Conservation (phyloP, 192 early-diverging fungal species). For the Podila epigama region DNA sequence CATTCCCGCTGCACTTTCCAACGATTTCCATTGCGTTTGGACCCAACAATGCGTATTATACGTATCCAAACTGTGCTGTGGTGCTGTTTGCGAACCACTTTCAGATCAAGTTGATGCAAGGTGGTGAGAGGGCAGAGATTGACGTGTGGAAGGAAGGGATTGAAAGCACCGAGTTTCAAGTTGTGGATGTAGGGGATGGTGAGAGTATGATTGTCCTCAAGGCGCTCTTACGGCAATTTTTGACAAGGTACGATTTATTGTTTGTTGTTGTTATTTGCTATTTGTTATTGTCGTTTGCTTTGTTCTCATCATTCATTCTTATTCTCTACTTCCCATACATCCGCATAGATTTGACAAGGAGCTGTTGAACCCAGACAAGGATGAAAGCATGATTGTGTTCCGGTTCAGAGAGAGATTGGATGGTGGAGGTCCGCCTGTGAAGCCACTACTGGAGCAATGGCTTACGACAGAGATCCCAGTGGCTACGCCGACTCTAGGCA, state of each 20-base stretch:
- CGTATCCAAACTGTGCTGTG: constrained; percentile 51
- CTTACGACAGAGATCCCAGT: constrained; percentile 38
- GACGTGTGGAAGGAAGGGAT: constrained; percentile 56
- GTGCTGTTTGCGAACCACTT: constrained; percentile 49
- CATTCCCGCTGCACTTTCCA: constrained; percentile 43
- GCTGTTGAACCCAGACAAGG: constrained; percentile 47
- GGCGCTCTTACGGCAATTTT: constrained; percentile 29
- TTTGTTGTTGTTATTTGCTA: background rate
- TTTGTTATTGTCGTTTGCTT: background rate
- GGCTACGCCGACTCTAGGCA: background rate
- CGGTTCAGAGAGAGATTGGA: constrained; percentile 36
- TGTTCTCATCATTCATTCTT: background rate
- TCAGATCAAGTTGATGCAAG: constrained; percentile 47
- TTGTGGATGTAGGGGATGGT: constrained; percentile 38
- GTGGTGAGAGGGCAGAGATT: constrained; percentile 44
- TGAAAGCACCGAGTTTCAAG: constrained; percentile 34
- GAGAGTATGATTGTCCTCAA: constrained; percentile 46
- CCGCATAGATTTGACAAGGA: constrained; percentile 48
- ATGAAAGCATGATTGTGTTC: constrained; percentile 47
- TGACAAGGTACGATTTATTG: constrained; percentile 26
- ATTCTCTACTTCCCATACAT: background rate
- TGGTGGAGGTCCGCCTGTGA: constrained; percentile 41
- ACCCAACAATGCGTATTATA: constrained; percentile 42
- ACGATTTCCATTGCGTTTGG: constrained; percentile 54
- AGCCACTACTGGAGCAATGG: constrained; percentile 44